Conservation (phyloP, 2,329 filamentous ascomycete species). For the Hymenoscyphus occultus region DNA sequence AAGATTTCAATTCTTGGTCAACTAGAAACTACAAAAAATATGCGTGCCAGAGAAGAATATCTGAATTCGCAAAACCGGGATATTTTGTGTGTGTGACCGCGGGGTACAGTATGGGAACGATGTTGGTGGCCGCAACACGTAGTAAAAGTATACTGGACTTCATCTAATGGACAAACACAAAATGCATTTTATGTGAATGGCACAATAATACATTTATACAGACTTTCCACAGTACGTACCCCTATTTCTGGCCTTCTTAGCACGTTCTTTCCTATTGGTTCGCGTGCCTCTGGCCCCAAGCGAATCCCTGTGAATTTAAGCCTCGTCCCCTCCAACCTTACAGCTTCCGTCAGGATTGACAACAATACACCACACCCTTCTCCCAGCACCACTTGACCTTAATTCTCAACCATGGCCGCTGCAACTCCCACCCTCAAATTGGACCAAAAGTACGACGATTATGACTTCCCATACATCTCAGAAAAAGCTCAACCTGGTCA, state of each 20-base stretch:
- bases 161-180: not conserved
- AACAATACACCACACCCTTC: not conserved
- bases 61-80: not conserved
- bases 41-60: not conserved
- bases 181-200: not conserved
- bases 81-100: not conserved
- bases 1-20: constrained; percentile 11
- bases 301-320: constrained; percentile 11
- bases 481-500: constrained; percentile 71
- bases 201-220: not conserved
- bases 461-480: constrained; percentile 83
- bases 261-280: constrained; percentile 7
- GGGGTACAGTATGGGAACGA: not conserved
- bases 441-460: constrained; percentile 92
- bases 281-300: constrained; percentile 11
- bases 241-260: not conserved
- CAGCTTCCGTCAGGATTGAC: not conserved
- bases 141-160: not conserved
- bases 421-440: constrained; percentile 43
- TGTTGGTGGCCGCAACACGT: not conserved
- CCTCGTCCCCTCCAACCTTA: constrained; percentile 1
- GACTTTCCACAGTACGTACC: not conserved
- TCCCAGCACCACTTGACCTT: not conserved
- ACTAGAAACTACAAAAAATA: constrained; percentile 8
- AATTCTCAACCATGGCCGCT: constrained; percentile 29